Conservation (phyloP, 192 early-diverging fungal species). For the Phlyctochytrium arcticum region DNA sequence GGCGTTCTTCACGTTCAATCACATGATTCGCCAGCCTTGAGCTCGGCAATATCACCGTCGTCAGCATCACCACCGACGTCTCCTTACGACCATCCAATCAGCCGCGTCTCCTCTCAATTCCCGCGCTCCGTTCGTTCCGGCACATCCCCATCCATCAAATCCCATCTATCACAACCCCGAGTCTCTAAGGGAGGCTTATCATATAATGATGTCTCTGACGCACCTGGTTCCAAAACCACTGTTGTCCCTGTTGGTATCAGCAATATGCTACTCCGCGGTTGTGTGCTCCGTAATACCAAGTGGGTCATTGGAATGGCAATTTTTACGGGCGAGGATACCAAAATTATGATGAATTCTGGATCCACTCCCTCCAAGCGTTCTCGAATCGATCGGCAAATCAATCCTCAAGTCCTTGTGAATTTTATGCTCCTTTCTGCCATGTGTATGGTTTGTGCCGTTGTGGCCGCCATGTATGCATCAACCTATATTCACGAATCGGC, state of each 20-base stretch:
- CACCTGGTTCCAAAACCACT: neutral
- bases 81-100: too few relatives aligned
- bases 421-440: conserved; percentile 49
- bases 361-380: conserved; percentile 89
- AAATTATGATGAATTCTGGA: conserved; percentile 94
- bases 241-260: neutral
- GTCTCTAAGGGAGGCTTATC: too few relatives aligned
- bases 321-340: conserved; percentile 92
- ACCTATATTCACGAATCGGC: conserved; percentile 40
- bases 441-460: conserved; percentile 47
- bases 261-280: conserved; percentile 78
- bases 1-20: conserved; percentile 27
- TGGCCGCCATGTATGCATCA: conserved; percentile 38
- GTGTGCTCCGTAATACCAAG: conserved; percentile 86
- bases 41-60: too few relatives aligned
- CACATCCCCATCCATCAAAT: too few relatives aligned
- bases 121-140: too few relatives aligned
- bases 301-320: conserved; percentile 83
- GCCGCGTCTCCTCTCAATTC: neutral
- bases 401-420: conserved; percentile 70
- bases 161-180: too few relatives aligned
- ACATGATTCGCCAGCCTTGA: too few relatives aligned
- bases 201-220: neutral
- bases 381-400: conserved; percentile 86
- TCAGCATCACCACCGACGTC: neutral